These are phyloP conservation scores for Kockiozyma suomiensis DNA, from an alignment of 805 yeast species.

Conservation along the genomic window DNA sequence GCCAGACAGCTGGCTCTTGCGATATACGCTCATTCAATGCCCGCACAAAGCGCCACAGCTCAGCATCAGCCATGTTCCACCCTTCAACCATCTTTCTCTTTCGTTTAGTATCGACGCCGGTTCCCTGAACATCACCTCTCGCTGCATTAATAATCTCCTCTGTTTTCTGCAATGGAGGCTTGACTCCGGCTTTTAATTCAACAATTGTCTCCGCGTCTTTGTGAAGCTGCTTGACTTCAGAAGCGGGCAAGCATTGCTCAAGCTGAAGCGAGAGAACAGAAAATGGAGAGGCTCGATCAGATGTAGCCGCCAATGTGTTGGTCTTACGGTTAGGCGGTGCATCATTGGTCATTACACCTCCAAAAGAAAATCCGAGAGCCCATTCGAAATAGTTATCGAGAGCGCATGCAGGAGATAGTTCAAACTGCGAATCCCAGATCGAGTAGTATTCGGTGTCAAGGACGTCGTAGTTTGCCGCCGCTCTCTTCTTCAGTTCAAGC, in stretches of 20 bases:
- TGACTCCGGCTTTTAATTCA: neutral
- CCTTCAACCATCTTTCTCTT: slow-evolving; percentile 19
- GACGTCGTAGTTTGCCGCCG: slow-evolving; percentile 15
- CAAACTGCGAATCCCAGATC: slow-evolving; percentile 23
- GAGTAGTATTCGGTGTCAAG: slow-evolving; percentile 12
- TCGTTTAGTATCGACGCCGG: neutral
- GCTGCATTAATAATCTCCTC: slow-evolving; percentile 3
- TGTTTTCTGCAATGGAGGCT: slow-evolving; percentile 6
- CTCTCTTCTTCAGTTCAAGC: slow-evolving; percentile 20
- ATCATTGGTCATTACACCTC: neutral
- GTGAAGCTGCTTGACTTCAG: slow-evolving; percentile 1
- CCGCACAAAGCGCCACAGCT: slow-evolving; percentile 29
- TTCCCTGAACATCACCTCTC: neutral
- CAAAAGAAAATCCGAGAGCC: slow-evolving; percentile 25
- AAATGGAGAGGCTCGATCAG: neutral
- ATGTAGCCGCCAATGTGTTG: neutral
- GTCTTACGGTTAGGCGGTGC: neutral
- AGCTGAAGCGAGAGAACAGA: neutral
- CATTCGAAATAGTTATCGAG: slow-evolving; percentile 17
- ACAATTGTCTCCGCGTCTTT: slow-evolving; percentile 7
- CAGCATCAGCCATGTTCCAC: slow-evolving; percentile 34
- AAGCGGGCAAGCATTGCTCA: slow-evolving; percentile 9
- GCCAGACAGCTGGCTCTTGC: slow-evolving; percentile 23
- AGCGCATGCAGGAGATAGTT: slow-evolving; percentile 7
- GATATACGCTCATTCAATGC: slow-evolving; percentile 20